A percentile compares a stretch with the other conserved stretches of the same genome.
Conservation (phyloP, 192 early-diverging fungal genomes). For the Pilaira anomala region DNA sequence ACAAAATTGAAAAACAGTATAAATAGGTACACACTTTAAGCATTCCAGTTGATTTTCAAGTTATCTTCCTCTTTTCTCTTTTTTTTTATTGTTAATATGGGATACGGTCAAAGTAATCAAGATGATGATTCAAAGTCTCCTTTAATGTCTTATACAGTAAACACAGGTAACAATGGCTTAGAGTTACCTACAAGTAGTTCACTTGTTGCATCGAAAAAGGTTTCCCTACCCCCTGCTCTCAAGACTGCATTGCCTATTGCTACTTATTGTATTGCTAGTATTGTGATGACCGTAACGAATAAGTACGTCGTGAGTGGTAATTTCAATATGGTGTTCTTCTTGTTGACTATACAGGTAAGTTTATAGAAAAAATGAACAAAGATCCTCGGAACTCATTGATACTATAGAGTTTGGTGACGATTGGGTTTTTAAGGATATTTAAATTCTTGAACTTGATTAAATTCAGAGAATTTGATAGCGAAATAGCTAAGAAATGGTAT, state of each 20-base stretch:
- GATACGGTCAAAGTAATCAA: too few species aligned
- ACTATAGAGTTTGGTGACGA: constrained; percentile 56
- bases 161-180: neutral
- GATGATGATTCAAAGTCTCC: too few species aligned
- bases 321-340: constrained; percentile 78
- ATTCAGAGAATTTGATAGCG: constrained; percentile 52
- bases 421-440: constrained; percentile 51
- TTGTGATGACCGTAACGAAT: constrained; percentile 84
- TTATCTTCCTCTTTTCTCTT: too few species aligned
- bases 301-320: constrained; percentile 74
- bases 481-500: constrained; percentile 70
- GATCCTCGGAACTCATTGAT: too few species aligned
- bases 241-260: constrained; percentile 62
- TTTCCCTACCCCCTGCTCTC: constrained; percentile 3
- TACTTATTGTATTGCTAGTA: constrained; percentile 81
- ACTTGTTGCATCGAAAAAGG: constrained; percentile 9
- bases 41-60: too few species aligned
- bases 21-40: too few species aligned
- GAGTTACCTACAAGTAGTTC: neutral
- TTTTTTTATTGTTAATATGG: too few species aligned
- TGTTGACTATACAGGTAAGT: constrained; percentile 67
- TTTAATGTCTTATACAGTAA: neutral
- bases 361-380: constrained; percentile 3
- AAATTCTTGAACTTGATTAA: constrained; percentile 50
- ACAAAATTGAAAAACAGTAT: too few species aligned